Conservation (phyloP, 2,329 filamentous ascomycete genomes). For the Colletotrichum tabaci region DNA sequence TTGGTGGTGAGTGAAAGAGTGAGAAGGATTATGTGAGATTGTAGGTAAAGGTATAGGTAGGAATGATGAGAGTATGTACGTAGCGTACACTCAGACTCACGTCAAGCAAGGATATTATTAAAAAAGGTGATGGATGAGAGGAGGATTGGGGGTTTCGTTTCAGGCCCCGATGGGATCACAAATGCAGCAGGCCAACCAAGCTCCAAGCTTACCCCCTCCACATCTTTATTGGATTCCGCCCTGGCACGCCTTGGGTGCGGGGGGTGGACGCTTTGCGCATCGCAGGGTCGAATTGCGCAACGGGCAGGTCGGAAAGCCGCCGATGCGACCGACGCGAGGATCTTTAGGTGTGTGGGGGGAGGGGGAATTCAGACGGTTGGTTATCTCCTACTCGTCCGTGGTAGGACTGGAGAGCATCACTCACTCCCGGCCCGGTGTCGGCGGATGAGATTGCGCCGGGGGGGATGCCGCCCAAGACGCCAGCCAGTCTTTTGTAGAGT, state of each 20-base stretch:
- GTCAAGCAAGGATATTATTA: neutral
- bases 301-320: slow-evolving; percentile 36
- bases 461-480: neutral
- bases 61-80: too few relatives aligned
- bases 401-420: neutral
- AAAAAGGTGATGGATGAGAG: neutral
- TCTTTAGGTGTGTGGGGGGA: neutral
- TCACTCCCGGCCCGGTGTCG: slow-evolving; percentile 35
- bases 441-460: neutral
- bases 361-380: slow-evolving; percentile 12
- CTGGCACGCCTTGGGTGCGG: neutral
- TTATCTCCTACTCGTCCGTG: slow-evolving; percentile 17
- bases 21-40: neutral
- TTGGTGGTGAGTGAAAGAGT: neutral
- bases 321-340: slow-evolving; percentile 20
- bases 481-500: neutral
- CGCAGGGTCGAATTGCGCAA: slow-evolving; percentile 39
- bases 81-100: neutral
- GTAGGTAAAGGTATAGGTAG: neutral
- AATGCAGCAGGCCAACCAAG: neutral
- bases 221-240: slow-evolving; percentile 4
- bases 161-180: slow-evolving; percentile 13
- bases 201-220: slow-evolving; percentile 5
- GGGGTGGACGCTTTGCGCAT: slow-evolving; percentile 35
- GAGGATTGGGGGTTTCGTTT: slow-evolving; percentile 14